Percentiles rank a stretch among this genome's conserved stretches.
phyloP scores from a whole-genome alignment of 2,329 filamentous ascomycete genomes.

The Albifimbria verrucaria region DNA sequence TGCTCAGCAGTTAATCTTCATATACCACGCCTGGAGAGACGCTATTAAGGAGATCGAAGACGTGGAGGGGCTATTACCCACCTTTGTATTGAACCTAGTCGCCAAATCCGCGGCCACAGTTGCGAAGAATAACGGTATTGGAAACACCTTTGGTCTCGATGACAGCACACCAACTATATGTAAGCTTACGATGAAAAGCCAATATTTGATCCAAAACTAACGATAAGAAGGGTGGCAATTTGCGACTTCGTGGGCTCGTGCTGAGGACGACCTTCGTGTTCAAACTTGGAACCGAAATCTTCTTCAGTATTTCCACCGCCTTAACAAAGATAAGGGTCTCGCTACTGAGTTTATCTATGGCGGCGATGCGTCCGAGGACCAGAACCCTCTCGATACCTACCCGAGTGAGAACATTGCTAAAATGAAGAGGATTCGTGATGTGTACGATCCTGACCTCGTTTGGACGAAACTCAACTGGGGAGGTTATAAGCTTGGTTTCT shows the following conservation, averaged over 20 bases:
- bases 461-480: conserved; percentile 32
- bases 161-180: conserved; percentile 6
- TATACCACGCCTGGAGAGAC: conserved; percentile 31
- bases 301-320: conserved; percentile 23
- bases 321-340: conserved; percentile 26
- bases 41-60: conserved; percentile 21
- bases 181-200: neutral
- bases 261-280: conserved; percentile 31
- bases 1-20: conserved; percentile 22
- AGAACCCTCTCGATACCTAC: conserved; percentile 30
- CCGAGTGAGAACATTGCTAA: conserved; percentile 27
- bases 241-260: conserved; percentile 31
- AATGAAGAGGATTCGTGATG: conserved; percentile 23
- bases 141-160: conserved; percentile 9
- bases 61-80: conserved; percentile 5
- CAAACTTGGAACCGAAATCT: conserved; percentile 26
- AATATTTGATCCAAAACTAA: neutral
- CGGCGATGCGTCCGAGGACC: conserved; percentile 26
- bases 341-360: conserved; percentile 23
- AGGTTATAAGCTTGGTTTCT: conserved; percentile 24
- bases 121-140: conserved; percentile 6
- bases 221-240: conserved; percentile 34
- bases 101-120: conserved; percentile 1
- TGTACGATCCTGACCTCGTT: conserved; percentile 27
- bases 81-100: conserved; percentile 6